These are phyloP conservation scores for Smallanthus sonchifolius DNA, from an alignment of 129 eudicot genomes.

Conservation along the genomic window DNA sequence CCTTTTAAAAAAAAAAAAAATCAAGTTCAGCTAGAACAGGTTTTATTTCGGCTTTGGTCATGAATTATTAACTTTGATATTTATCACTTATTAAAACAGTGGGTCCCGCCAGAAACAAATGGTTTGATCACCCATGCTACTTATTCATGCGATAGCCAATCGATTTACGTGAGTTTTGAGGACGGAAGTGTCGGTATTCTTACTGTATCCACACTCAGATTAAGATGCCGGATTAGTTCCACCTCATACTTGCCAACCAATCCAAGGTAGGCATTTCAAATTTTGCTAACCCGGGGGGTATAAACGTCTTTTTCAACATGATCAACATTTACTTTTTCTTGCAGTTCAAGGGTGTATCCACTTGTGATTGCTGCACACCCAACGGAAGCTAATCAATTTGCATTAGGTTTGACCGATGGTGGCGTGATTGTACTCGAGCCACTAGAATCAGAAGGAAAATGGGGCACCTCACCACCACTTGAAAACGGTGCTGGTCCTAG, in stretches of 20 bases:
- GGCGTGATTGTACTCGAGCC: slow-evolving; percentile 80
- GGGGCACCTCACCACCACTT: slow-evolving; percentile 75
- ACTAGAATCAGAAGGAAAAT: slow-evolving; percentile 79
- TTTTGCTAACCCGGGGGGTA: background rate
- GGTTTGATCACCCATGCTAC: slow-evolving; percentile 89
- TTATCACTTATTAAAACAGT: slow-evolving; percentile 28
- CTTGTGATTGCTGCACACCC: slow-evolving; percentile 87
- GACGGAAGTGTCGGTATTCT: slow-evolving; percentile 80
- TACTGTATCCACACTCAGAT: slow-evolving; percentile 62
- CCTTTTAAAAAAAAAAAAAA: too few species aligned
- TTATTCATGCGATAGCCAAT: slow-evolving; percentile 84
- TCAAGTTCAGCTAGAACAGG: background rate
- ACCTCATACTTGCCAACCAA: slow-evolving; percentile 59
- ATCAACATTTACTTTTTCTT: background rate
- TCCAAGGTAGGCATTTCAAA: slow-evolving; percentile 48
- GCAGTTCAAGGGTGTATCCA: slow-evolving; percentile 70
- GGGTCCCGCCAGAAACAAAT: slow-evolving; percentile 81
- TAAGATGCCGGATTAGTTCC: slow-evolving; percentile 69
- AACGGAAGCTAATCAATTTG: slow-evolving; percentile 72
- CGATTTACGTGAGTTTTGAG: slow-evolving; percentile 69
- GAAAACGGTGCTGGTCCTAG: slow-evolving; percentile 82
- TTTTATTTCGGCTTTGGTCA: background rate
- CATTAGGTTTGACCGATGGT: slow-evolving; percentile 78
- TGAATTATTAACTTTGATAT: background rate
- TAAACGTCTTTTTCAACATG: background rate